Evolutionary conservation across 208 protist genomes (phyloP).

Genomic region (Acanthamoeba royreba): DNA sequence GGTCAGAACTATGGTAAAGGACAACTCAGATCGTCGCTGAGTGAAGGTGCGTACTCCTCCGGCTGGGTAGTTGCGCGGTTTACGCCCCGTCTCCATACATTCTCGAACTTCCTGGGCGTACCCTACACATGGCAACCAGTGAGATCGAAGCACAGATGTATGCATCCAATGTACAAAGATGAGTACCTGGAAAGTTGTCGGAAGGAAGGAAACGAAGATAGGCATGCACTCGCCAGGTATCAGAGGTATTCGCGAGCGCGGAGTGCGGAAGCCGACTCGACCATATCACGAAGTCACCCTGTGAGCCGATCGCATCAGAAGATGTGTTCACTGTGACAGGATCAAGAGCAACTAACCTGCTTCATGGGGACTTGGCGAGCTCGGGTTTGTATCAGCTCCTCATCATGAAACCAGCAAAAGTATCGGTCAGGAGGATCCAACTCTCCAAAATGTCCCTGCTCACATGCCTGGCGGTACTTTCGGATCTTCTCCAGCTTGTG

Average conservation of each 20-base stretch:
- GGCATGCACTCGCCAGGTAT: conserved; percentile 19
- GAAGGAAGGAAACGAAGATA: neutral
- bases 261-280: neutral
- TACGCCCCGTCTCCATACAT: neutral
- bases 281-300: conserved; percentile 32
- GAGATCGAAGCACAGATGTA: neutral
- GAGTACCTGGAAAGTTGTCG: neutral
- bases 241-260: neutral
- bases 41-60: neutral
- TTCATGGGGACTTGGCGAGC: neutral
- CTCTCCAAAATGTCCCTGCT: neutral
- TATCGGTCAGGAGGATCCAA: neutral
- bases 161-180: neutral
- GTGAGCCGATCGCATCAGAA: neutral
- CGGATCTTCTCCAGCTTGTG: conserved; percentile 30
- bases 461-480: neutral
- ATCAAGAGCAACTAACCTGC: neutral
- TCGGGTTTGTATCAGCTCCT: neutral
- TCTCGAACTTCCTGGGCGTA: neutral
- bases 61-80: neutral
- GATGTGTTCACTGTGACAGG: neutral
- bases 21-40: neutral
- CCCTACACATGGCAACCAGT: neutral
- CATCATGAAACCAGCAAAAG: conserved; percentile 12
- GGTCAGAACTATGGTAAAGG: neutral